Evolutionary conservation across 768 basidiomycete genomes (phyloP).

Genomic region (Termitomyces titanicus): DNA sequence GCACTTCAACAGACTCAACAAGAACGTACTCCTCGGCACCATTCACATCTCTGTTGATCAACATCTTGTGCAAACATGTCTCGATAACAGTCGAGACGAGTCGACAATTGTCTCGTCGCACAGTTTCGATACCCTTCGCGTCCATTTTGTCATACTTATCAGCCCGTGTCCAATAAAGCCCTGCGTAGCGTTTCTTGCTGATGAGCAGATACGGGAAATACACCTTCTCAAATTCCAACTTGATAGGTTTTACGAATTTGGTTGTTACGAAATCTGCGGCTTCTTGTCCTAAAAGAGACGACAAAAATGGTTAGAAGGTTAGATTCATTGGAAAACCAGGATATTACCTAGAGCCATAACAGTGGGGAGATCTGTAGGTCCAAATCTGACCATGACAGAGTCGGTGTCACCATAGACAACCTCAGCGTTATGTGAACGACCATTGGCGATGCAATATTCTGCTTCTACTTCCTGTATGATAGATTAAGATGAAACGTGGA

Average conservation of each 20-base stretch:
- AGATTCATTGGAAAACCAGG: neutral
- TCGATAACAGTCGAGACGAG: constrained; percentile 97
- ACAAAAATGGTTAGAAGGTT: neutral
- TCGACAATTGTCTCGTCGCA: constrained; percentile 97
- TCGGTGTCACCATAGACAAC: constrained; percentile 99
- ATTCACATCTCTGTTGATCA: constrained; percentile 92
- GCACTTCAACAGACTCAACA: neutral
- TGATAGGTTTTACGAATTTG: constrained; percentile 94
- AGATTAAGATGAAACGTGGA: neutral
- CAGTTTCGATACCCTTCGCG: constrained; percentile 99
- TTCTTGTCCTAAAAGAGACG: constrained; percentile 64
- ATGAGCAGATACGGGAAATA: constrained; percentile 98
- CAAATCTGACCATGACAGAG: constrained; percentile 98
- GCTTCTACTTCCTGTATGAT: constrained; percentile 76
- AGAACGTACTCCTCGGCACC: constrained; percentile 83
- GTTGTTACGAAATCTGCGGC: constrained; percentile 89
- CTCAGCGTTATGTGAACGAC: constrained; percentile 81
- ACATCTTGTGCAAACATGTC: constrained; percentile 96
- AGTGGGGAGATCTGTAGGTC: constrained; percentile 76
- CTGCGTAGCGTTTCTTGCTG: constrained; percentile 98
- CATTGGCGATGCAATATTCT: constrained; percentile 82
- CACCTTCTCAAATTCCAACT: constrained; percentile 98
- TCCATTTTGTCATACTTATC: constrained; percentile 99
- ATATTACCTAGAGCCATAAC: constrained; percentile 87
- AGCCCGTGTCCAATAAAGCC: constrained; percentile 93